Percentiles rank a stretch among this genome's conserved stretches.
phyloP scores from a whole-genome alignment of 495 filamentous ascomycete genomes.

The Penicillium cinerascens region DNA sequence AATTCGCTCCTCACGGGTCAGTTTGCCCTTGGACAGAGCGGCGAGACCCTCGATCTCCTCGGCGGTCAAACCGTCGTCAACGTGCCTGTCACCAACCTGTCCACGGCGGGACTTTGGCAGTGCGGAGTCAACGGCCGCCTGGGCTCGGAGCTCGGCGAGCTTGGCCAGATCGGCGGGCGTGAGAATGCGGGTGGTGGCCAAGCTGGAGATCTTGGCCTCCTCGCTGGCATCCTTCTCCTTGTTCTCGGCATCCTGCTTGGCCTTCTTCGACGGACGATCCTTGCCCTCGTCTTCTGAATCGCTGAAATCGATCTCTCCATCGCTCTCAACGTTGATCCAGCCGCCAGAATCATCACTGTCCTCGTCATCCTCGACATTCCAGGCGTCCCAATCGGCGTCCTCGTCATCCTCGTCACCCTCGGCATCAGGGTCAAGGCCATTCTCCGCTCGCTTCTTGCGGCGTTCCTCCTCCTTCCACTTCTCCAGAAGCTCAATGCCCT shows the following conservation, averaged over 20 bases:
- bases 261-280: conserved; percentile 61
- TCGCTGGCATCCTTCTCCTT: conserved; percentile 22
- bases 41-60: conserved; percentile 75
- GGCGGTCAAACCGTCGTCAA: conserved; percentile 80
- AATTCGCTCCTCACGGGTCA: conserved; percentile 76
- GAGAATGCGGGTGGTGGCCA: conserved; percentile 84
- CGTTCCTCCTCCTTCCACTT: conserved; percentile 91
- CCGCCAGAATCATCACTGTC: conserved; percentile 76
- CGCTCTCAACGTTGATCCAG: conserved; percentile 89
- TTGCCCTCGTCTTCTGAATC: conserved; percentile 68
- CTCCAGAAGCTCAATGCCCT: conserved; percentile 88
- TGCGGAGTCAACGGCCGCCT: conserved; percentile 64
- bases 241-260: conserved; percentile 29
- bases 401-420: conserved; percentile 58
- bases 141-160: conserved; percentile 76
- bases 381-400: conserved; percentile 69
- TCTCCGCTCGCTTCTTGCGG: conserved; percentile 64
- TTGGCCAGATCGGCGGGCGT: conserved; percentile 92
- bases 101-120: conserved; percentile 46
- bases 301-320: conserved; percentile 72
- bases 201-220: conserved; percentile 52
- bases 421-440: conserved; percentile 55
- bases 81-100: conserved; percentile 51
- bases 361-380: conserved; percentile 76
- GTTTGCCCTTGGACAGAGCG: conserved; percentile 65